Evolutionary conservation across 345 rosid genomes (phyloP).

Genomic region (Passiflora organensis): DNA sequence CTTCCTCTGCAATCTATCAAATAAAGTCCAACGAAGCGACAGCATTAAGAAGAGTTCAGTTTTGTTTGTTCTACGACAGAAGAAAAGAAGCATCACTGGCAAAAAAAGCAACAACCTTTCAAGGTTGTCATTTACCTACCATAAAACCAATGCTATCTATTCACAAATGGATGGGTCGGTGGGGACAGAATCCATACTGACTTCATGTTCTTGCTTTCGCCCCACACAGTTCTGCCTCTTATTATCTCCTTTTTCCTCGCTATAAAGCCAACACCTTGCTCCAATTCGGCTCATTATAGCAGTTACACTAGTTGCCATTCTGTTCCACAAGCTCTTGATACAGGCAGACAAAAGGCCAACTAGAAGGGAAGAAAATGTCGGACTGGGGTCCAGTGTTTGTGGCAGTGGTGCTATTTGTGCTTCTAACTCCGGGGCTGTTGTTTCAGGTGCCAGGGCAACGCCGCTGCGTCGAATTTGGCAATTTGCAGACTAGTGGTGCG

Average conservation of each 20-base stretch:
- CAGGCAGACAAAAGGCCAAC: background rate
- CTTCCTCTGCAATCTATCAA: too few species aligned
- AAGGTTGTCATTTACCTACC: slow-evolving; percentile 5
- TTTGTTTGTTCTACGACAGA: too few species aligned
- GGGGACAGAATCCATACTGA: slow-evolving; percentile 13
- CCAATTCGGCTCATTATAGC: background rate
- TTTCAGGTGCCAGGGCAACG: slow-evolving; percentile 51
- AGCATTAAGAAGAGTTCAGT: too few species aligned
- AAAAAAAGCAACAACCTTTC: background rate
- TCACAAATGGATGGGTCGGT: background rate
- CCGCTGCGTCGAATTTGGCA: slow-evolving; percentile 46
- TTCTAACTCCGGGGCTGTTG: slow-evolving; percentile 50
- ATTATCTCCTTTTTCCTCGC: background rate
- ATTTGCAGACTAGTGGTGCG: slow-evolving; percentile 50
- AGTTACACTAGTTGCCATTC: too few species aligned
- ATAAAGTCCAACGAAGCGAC: too few species aligned
- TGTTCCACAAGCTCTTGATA: background rate
- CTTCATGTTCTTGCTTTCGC: slow-evolving; percentile 1
- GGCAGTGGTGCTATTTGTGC: too few species aligned
- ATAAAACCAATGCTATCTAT: background rate
- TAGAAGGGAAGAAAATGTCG: slow-evolving; percentile 22
- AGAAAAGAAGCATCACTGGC: too few species aligned
- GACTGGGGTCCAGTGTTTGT: slow-evolving; percentile 62
- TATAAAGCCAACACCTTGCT: background rate
- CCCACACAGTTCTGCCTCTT: slow-evolving; percentile 1